A percentile compares a stretch with the other conserved stretches of the same genome.
These are phyloP conservation scores for Acarospora socialis DNA, from an alignment of 2,329 filamentous ascomycete genomes.

Conservation along the genomic window DNA sequence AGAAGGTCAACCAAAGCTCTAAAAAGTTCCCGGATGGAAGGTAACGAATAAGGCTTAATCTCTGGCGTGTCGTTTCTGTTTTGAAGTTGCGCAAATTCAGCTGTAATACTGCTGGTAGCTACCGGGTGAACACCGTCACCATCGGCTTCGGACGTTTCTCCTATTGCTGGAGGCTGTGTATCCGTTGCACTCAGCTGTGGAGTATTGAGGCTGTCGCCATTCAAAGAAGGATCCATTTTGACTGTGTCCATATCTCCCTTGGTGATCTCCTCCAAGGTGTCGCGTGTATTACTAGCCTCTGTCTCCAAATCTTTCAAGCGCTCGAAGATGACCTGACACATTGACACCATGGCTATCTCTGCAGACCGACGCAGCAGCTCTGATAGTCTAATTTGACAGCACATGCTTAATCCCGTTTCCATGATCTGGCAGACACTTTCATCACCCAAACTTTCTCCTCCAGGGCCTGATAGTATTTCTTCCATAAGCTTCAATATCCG, in stretches of 20 bases:
- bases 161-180: slow-evolving; percentile 16
- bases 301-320: slow-evolving; percentile 76
- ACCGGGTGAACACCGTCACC: slow-evolving; percentile 9
- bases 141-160: too few species aligned
- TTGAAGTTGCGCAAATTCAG: slow-evolving; percentile 1
- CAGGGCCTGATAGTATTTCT: slow-evolving; percentile 87
- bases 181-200: slow-evolving; percentile 32
- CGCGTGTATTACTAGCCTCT: slow-evolving; percentile 53
- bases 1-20: slow-evolving; percentile 84
- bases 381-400: slow-evolving; percentile 82
- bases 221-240: slow-evolving; percentile 69
- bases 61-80: slow-evolving; percentile 20
- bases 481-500: slow-evolving; percentile 97
- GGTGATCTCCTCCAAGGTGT: slow-evolving; percentile 50
- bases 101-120: not conserved
- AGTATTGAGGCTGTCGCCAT: slow-evolving; percentile 47
- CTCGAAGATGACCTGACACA: slow-evolving; percentile 98
- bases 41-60: slow-evolving; percentile 80
- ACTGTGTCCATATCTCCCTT: slow-evolving; percentile 58
- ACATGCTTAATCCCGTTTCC: slow-evolving; percentile 94
- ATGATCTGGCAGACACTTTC: slow-evolving; percentile 99
- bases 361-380: slow-evolving; percentile 81
- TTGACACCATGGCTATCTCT: slow-evolving; percentile 93
- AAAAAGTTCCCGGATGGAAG: slow-evolving; percentile 88
- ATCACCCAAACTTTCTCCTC: slow-evolving; percentile 85